These are phyloP conservation scores for Erigeron canadensis DNA, from an alignment of 129 eudicot species.

Conservation along the genomic window DNA sequence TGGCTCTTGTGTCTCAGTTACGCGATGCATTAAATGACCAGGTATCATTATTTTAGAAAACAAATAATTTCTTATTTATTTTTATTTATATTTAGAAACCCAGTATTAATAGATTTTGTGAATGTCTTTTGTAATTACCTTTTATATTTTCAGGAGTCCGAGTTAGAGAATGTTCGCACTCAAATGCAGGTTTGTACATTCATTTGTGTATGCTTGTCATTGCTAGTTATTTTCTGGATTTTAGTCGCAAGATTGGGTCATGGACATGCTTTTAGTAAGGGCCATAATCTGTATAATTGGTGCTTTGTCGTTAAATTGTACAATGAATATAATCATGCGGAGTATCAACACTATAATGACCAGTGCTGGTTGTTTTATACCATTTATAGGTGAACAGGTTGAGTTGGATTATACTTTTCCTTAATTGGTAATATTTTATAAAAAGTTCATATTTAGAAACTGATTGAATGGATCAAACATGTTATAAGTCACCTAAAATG, in stretches of 20 bases:
- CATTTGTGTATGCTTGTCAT: not conserved
- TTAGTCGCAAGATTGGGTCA: not conserved
- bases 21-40: conserved; percentile 79
- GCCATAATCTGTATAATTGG: not conserved
- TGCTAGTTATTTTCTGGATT: not conserved
- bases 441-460: too few relatives aligned
- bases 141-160: conserved; percentile 64
- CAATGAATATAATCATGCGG: not conserved
- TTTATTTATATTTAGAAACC: not conserved
- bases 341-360: not conserved
- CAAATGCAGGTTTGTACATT: conserved; percentile 79
- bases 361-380: not conserved
- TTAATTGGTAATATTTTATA: too few relatives aligned
- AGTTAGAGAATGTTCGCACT: conserved; percentile 87
- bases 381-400: not conserved
- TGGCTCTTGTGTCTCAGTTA: conserved; percentile 78
- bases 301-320: not conserved
- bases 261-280: not conserved
- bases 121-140: conserved; percentile 12
- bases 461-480: too few relatives aligned
- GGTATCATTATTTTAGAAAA: conserved; percentile 38
- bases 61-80: not conserved
- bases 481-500: too few relatives aligned
- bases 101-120: not conserved
- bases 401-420: too few relatives aligned